Evolutionary conservation across 2,329 filamentous ascomycete species (phyloP).

Genomic region (Fusarium sp.): DNA sequence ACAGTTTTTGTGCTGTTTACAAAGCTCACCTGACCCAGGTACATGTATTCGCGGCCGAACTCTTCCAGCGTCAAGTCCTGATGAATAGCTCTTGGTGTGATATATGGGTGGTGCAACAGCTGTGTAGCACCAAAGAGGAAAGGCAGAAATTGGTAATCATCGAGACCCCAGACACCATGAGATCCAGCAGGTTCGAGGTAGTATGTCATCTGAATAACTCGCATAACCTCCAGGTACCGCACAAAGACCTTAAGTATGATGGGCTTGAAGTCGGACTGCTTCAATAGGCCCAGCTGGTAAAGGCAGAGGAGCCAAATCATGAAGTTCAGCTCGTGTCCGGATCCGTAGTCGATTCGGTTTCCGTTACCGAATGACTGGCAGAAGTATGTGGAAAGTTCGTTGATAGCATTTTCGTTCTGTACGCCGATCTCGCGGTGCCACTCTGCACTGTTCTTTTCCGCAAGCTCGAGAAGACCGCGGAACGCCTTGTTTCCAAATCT

Average conservation of each 20-base stretch:
- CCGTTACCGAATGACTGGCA: slow-evolving; percentile 86
- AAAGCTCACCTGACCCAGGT: slow-evolving; percentile 91
- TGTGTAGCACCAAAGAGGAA: slow-evolving; percentile 96
- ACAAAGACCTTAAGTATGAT: slow-evolving; percentile 83
- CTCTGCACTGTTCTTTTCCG: slow-evolving; percentile 63
- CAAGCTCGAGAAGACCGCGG: slow-evolving; percentile 79
- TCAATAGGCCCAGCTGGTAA: slow-evolving; percentile 78
- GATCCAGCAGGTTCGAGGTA: slow-evolving; percentile 97
- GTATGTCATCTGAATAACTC: slow-evolving; percentile 87
- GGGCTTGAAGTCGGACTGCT: slow-evolving; percentile 73
- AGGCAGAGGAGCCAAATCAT: slow-evolving; percentile 96
- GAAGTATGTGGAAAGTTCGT: slow-evolving; percentile 84
- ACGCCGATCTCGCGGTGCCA: slow-evolving; percentile 76
- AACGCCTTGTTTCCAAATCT: slow-evolving; percentile 96
- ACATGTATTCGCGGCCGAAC: slow-evolving; percentile 83
- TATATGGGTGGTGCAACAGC: slow-evolving; percentile 83
- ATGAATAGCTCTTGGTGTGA: slow-evolving; percentile 84
- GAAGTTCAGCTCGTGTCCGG: slow-evolving; percentile 97
- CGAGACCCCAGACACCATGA: slow-evolving; percentile 96
- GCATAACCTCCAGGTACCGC: slow-evolving; percentile 88
- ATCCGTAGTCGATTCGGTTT: slow-evolving; percentile 93
- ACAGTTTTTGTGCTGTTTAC: slow-evolving; percentile 98
- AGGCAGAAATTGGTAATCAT: slow-evolving; percentile 96
- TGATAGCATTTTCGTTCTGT: slow-evolving; percentile 62
- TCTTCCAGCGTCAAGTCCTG: slow-evolving; percentile 89